Conservation (phyloP, 1,139 yeast genomes). For the Taiozyma onychis region DNA sequence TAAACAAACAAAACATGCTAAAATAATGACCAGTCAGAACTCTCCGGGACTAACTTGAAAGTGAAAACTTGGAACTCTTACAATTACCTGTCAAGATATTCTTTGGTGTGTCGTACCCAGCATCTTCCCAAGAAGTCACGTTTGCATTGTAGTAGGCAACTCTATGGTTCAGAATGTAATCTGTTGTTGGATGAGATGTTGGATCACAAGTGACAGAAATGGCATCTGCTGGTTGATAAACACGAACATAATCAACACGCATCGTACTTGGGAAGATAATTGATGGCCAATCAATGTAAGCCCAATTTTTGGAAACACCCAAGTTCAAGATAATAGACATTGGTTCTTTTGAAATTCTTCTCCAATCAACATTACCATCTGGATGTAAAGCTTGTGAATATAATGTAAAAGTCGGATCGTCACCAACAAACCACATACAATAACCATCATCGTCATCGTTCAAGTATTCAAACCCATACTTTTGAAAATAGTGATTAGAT, state of each 20-base stretch:
- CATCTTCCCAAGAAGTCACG: slow-evolving; percentile 57
- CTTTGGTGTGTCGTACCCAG: slow-evolving; percentile 74
- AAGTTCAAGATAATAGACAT: slow-evolving; percentile 75
- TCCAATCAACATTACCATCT: slow-evolving; percentile 76
- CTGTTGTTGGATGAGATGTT: slow-evolving; percentile 60
- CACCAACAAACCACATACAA: slow-evolving; percentile 77
- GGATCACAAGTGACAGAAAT: slow-evolving; percentile 71
- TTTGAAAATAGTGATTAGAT: slow-evolving; percentile 49
- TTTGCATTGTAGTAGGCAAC: slow-evolving; percentile 61
- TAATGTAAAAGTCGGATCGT: slow-evolving; percentile 57
- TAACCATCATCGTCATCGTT: slow-evolving; percentile 65
- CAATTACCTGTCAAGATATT: slow-evolving; percentile 43
- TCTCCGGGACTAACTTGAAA: neutral
- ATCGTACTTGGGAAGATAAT: slow-evolving; percentile 62
- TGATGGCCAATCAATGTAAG: slow-evolving; percentile 73
- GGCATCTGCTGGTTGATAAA: slow-evolving; percentile 63
- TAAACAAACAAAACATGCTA: neutral
- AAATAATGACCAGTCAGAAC: neutral
- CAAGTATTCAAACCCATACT: slow-evolving; percentile 70
- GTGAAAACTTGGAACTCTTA: slow-evolving; percentile 21
- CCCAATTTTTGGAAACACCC: slow-evolving; percentile 80
- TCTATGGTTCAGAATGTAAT: slow-evolving; percentile 60
- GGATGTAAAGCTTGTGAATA: slow-evolving; percentile 65
- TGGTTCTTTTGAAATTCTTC: slow-evolving; percentile 76
- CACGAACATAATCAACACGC: slow-evolving; percentile 69